Percentiles rank a stretch among this genome's conserved stretches.
phyloP scores from a whole-genome alignment of 2,329 filamentous ascomycete species.

The Cytospora schulzeri region DNA sequence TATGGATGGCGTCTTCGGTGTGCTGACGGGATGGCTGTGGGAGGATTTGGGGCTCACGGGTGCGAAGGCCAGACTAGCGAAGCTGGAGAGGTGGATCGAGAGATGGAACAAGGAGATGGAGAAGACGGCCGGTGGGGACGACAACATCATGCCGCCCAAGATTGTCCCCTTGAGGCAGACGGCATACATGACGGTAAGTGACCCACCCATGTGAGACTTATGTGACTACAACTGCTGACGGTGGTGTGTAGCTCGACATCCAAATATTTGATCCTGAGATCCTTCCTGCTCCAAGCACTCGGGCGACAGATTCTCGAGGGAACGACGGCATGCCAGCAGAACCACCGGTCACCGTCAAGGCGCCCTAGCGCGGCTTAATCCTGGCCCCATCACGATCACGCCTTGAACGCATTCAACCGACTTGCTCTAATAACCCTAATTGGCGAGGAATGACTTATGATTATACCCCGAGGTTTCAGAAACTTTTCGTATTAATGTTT shows the following conservation, averaged over 20 bases:
- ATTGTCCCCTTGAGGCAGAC: slow-evolving; percentile 80
- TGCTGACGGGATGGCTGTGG: slow-evolving; percentile 91
- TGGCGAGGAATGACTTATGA: slow-evolving; percentile 26
- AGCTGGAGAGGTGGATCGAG: slow-evolving; percentile 80
- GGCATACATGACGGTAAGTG: slow-evolving; percentile 80
- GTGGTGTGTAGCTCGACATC: slow-evolving; percentile 65
- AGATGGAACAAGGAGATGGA: slow-evolving; percentile 80
- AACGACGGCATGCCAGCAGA: slow-evolving; percentile 21
- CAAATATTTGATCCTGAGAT: slow-evolving; percentile 80
- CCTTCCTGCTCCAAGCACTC: slow-evolving; percentile 52
- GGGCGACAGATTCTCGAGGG: slow-evolving; percentile 22
- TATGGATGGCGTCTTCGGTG: slow-evolving; percentile 75
- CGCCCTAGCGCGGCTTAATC: slow-evolving; percentile 8
- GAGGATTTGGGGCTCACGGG: slow-evolving; percentile 82
- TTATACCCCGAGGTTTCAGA: slow-evolving; percentile 23
- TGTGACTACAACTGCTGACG: slow-evolving; percentile 32
- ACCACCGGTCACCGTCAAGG: slow-evolving; percentile 15
- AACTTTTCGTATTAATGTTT: slow-evolving; percentile 8
- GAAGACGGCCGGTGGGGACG: slow-evolving; percentile 54
- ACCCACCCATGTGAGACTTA: background rate
- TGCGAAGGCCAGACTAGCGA: slow-evolving; percentile 70
- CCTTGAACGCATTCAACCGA: slow-evolving; percentile 9
- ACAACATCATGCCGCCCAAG: slow-evolving; percentile 60
- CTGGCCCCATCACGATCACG: slow-evolving; percentile 7
- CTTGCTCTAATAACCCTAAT: slow-evolving; percentile 18